Conservation (phyloP, 1,284 basidiomycete genomes). For the Naganishia sp. region DNA sequence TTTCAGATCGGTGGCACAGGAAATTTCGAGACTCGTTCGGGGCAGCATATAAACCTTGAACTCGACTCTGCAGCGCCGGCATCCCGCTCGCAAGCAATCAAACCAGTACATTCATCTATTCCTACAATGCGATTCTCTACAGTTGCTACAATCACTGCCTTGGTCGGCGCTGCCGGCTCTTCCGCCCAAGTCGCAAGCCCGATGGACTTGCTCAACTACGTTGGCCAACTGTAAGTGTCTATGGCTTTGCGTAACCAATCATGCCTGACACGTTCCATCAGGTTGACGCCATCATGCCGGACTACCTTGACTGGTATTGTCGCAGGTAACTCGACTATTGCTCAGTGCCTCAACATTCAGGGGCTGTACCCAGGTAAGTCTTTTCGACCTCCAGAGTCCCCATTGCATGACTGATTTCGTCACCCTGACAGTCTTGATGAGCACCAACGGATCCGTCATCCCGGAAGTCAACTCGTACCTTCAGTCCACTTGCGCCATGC, state of each 20-base stretch:
- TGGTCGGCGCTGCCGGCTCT: slow-evolving; percentile 22
- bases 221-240: slow-evolving; percentile 25
- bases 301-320: slow-evolving; percentile 23
- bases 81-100: too few relatives aligned
- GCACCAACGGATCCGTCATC: slow-evolving; percentile 43
- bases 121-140: slow-evolving; percentile 32
- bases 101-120: background rate
- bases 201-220: slow-evolving; percentile 25
- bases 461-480: slow-evolving; percentile 46
- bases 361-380: slow-evolving; percentile 29
- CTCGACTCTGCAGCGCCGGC: too few relatives aligned
- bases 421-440: slow-evolving; percentile 36
- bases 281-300: slow-evolving; percentile 29
- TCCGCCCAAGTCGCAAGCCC: slow-evolving; percentile 25
- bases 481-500: slow-evolving; percentile 39
- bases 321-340: slow-evolving; percentile 21
- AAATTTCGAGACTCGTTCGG: background rate
- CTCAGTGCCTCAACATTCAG: slow-evolving; percentile 27
- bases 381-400: background rate
- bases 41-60: background rate
- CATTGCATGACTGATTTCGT: background rate
- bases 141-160: slow-evolving; percentile 25
- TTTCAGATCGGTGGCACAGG: background rate
- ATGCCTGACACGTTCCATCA: background rate
- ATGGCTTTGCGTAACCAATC: background rate